These are phyloP conservation scores for Torulaspora franciscae DNA, from an alignment of 805 yeast species.

Conservation along the genomic window DNA sequence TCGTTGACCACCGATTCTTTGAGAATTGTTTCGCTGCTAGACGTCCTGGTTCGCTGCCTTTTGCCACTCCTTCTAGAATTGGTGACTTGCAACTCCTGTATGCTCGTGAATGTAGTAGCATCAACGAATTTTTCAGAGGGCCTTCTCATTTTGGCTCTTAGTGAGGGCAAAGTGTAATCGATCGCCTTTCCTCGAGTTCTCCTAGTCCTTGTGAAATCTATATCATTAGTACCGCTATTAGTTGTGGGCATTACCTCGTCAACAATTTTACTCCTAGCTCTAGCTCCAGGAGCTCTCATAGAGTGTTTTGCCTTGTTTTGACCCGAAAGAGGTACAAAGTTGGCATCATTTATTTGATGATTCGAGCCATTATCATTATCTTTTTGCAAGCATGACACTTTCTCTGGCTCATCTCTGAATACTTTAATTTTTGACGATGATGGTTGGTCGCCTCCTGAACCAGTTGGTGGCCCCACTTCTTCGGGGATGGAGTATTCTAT, in stretches of 20 bases:
- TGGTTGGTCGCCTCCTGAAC: constrained; percentile 11
- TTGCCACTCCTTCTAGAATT: constrained; percentile 11
- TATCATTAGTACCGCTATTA: constrained; percentile 19
- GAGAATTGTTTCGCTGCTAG: background rate
- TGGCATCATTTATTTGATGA: constrained; percentile 9
- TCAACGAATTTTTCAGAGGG: constrained; percentile 54
- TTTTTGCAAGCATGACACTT: background rate
- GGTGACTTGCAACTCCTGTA: constrained; percentile 34
- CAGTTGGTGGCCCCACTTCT: constrained; percentile 15
- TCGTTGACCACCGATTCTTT: constrained; percentile 1
- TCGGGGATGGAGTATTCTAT: constrained; percentile 35
- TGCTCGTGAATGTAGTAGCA: constrained; percentile 45
- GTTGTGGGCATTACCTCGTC: constrained; percentile 41
- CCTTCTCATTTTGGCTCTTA: constrained; percentile 65
- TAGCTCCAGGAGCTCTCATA: constrained; percentile 31
- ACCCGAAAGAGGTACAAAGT: constrained; percentile 21
- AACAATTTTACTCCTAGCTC: constrained; percentile 25
- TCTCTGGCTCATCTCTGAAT: constrained; percentile 22
- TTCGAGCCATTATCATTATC: background rate
- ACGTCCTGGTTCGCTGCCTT: constrained; percentile 3
- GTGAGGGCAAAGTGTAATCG: constrained; percentile 63
- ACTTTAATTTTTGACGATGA: constrained; percentile 26
- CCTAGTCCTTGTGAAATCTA: constrained; percentile 35
- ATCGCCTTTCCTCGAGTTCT: constrained; percentile 54
- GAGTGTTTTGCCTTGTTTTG: constrained; percentile 31